Evolutionary conservation across 192 early-diverging fungal species (phyloP), one percentile per base, ranked within the genome.

Genomic region (Linnemannia elongata): DNA sequence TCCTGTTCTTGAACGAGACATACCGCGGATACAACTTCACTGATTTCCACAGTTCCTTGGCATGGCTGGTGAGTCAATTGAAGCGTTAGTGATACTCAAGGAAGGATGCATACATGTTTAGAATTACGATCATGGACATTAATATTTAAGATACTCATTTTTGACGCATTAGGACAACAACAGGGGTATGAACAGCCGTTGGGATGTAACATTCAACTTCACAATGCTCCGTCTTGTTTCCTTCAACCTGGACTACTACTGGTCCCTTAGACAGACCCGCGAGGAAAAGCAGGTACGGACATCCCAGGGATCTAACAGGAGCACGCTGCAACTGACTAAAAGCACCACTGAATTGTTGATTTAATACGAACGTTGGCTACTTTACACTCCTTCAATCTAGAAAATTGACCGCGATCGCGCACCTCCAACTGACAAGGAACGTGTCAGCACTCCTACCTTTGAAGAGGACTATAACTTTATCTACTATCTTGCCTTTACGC

Each of bases 221-320:
- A 92, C 91, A 4, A 94, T 97, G 90, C 92, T 99, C 10, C 93
- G 96, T 20, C 94, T 99, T 91, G 91, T 99, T 33, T 98, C 97
- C 7, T 99, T 95, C 84, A 93, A 95, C 70, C 95, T 99, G 95
- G 98, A 99, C 89, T 96, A 95, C 78, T 96, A 98, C 82, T 98
- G 97, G 97, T 78, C 74, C 63, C 80, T 82, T 42, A 80, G 77
- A 54, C 41, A 79, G 6, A 33, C 81, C 6, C 60, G 54, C 10
- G 81, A 76, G 42, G 44, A 66, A 33, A 27, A 30, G 12, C 60
- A 30, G 60, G 60, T 66, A 66, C 27, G 60, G 33, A 33, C 13
- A 63, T 52, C 54, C 17, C 38, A 72, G 55, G 63, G 60, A 66
- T 33, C 27, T 85, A 75, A 4, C 44, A 6, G 22, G 41, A 36